Conservation (phyloP, 1,139 yeast species). For the Geotrichum macrosporum region DNA sequence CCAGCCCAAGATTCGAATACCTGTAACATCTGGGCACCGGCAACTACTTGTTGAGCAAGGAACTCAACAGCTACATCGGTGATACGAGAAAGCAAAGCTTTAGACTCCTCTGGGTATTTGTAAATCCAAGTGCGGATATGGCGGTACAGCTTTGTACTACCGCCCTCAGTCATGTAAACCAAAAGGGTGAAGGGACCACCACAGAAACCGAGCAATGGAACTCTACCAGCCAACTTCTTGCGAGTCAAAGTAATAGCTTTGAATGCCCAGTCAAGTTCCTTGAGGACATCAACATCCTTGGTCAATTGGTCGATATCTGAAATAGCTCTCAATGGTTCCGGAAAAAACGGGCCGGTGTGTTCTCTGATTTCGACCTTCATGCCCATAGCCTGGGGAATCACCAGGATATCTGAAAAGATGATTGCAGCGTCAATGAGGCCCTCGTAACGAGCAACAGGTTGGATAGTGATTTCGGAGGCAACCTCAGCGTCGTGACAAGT, state of each 20-base stretch:
- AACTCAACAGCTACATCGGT: conserved; percentile 91
- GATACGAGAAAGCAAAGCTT: conserved; percentile 65
- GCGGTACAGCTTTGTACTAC: conserved; percentile 87
- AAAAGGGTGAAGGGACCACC: conserved; percentile 98
- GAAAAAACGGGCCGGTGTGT: conserved; percentile 92
- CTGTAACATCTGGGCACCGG: conserved; percentile 97
- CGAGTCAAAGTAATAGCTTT: conserved; percentile 86
- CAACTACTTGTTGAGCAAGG: conserved; percentile 88
- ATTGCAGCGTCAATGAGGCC: conserved; percentile 95
- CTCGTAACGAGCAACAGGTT: conserved; percentile 84
- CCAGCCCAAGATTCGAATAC: conserved; percentile 99
- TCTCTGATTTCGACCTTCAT: conserved; percentile 92
- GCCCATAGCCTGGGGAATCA: conserved; percentile 98
- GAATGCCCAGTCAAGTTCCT: conserved; percentile 90
- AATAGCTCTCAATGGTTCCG: conserved; percentile 75
- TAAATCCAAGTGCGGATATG: conserved; percentile 91
- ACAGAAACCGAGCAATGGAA: conserved; percentile 89
- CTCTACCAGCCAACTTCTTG: conserved; percentile 77
- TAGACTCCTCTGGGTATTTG: conserved; percentile 68
- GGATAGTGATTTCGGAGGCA: conserved; percentile 91
- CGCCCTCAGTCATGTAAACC: conserved; percentile 97
- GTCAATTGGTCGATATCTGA: conserved; percentile 58
- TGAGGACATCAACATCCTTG: conserved; percentile 61
- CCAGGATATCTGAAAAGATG: conserved; percentile 90
- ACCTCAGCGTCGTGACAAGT: conserved; percentile 90